Percentiles rank a stretch among this genome's conserved stretches.
These are phyloP conservation scores for Ustilago vetiveriae DNA, from an alignment of 1,284 basidiomycete species.

Conservation along the genomic window DNA sequence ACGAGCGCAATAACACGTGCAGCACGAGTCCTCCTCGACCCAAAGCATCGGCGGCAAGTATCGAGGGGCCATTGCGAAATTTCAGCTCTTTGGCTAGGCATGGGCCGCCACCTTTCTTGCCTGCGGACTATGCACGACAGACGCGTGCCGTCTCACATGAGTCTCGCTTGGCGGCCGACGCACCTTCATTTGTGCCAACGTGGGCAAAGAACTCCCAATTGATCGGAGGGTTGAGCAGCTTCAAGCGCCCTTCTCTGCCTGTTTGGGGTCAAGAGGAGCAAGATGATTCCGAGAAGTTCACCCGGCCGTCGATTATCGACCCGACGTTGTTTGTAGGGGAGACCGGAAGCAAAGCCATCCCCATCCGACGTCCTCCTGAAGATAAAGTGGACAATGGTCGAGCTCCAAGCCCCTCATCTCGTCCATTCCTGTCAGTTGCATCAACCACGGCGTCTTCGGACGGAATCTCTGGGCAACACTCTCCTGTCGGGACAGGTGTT, in stretches of 20 bases:
- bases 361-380: slow-evolving; percentile 46
- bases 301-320: slow-evolving; percentile 22
- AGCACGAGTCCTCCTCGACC: slow-evolving; percentile 44
- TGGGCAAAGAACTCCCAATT: slow-evolving; percentile 23
- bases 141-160: slow-evolving; percentile 34
- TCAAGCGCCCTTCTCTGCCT: slow-evolving; percentile 45
- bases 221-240: slow-evolving; percentile 16
- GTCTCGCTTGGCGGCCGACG: slow-evolving; percentile 42
- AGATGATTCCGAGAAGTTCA: neutral
- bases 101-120: slow-evolving; percentile 48
- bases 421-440: neutral
- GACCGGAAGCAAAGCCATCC: slow-evolving; percentile 48
- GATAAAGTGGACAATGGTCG: slow-evolving; percentile 1
- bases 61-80: slow-evolving; percentile 53
- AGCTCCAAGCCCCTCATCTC: neutral
- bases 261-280: slow-evolving; percentile 28
- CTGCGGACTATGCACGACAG: slow-evolving; percentile 16
- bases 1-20: slow-evolving; percentile 16
- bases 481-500: neutral
- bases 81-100: slow-evolving; percentile 33
- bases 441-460: neutral
- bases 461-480: neutral
- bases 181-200: slow-evolving; percentile 52
- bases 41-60: slow-evolving; percentile 46
- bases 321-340: slow-evolving; percentile 27